Conservation (phyloP, 1,284 basidiomycete species). For the Boletellus deceptivus region DNA sequence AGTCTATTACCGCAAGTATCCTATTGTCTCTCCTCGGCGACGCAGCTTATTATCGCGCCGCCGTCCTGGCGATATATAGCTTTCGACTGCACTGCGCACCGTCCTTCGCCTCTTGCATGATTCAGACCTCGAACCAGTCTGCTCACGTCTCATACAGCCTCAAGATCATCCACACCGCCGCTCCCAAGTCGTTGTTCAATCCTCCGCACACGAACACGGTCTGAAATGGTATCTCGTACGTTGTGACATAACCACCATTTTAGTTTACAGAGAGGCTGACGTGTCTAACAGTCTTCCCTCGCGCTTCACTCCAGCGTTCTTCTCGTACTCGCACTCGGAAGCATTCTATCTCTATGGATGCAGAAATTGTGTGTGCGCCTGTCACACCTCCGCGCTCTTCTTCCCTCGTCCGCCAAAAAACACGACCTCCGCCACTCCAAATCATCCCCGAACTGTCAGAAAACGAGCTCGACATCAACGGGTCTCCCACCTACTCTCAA, state of each 20-base stretch:
- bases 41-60: slow-evolving; percentile 7
- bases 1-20: not conserved
- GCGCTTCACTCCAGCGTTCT: slow-evolving; percentile 26
- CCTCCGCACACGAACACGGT: slow-evolving; percentile 4
- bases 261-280: slow-evolving; percentile 1
- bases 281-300: slow-evolving; percentile 18
- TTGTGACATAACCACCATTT: not conserved
- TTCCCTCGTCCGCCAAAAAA: slow-evolving; percentile 8
- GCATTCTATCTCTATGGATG: slow-evolving; percentile 4
- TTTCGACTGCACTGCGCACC: not conserved
- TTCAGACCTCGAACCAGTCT: not conserved
- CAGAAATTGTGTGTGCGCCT: slow-evolving; percentile 6
- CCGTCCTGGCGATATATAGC: slow-evolving; percentile 19
- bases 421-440: slow-evolving; percentile 32
- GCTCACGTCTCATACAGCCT: not conserved
- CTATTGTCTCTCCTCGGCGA: slow-evolving; percentile 18
- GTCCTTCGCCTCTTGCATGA: slow-evolving; percentile 7
- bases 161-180: not conserved
- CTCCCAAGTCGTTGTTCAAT: not conserved
- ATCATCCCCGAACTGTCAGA: slow-evolving; percentile 34
- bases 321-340: slow-evolving; percentile 25
- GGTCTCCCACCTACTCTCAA: slow-evolving; percentile 10
- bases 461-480: slow-evolving; percentile 7
- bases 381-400: slow-evolving; percentile 9
- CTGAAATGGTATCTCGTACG: slow-evolving; percentile 24